These are phyloP conservation scores for Ligustrum vulgare DNA, from an alignment of 257 asterid species.

Conservation along the genomic window DNA sequence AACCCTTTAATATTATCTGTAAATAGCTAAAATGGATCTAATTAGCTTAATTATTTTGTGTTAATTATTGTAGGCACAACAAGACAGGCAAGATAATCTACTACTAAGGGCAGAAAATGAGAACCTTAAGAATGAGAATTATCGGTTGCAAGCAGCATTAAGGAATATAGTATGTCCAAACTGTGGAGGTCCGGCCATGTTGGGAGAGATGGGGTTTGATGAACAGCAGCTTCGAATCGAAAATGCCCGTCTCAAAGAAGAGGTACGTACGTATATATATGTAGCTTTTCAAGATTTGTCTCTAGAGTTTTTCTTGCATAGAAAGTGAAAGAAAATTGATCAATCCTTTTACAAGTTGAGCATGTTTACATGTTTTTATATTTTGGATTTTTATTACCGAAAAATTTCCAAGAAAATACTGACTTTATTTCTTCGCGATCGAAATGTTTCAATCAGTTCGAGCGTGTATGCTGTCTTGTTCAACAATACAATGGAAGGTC, in stretches of 20 bases:
- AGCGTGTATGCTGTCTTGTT: conserved; percentile 60
- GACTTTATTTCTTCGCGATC: background rate
- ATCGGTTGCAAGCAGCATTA: conserved; percentile 67
- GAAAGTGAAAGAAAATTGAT: no score
- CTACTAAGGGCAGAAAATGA: conserved; percentile 84
- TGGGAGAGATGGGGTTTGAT: conserved; percentile 85
- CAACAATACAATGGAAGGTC: conserved; percentile 69
- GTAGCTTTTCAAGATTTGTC: background rate
- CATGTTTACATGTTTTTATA: background rate
- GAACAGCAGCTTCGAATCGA: conserved; percentile 87
- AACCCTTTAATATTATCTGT: background rate
- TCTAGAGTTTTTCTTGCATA: background rate
- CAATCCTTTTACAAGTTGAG: background rate
- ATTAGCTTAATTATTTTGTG: background rate
- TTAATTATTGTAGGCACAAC: conserved; percentile 67
- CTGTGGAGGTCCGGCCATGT: conserved; percentile 89
- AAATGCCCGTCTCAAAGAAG: conserved; percentile 93
- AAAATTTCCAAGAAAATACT: background rate
- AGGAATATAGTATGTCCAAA: conserved; percentile 82
- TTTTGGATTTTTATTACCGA: background rate
- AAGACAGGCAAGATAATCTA: conserved; percentile 74
- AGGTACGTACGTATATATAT: no score
- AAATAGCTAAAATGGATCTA: background rate
- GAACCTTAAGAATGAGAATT: conserved; percentile 72
- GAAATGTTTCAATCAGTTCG: conserved; percentile 44